phyloP scores from a whole-genome alignment of 768 basidiomycete species.

The Floccularia luteovirens region DNA sequence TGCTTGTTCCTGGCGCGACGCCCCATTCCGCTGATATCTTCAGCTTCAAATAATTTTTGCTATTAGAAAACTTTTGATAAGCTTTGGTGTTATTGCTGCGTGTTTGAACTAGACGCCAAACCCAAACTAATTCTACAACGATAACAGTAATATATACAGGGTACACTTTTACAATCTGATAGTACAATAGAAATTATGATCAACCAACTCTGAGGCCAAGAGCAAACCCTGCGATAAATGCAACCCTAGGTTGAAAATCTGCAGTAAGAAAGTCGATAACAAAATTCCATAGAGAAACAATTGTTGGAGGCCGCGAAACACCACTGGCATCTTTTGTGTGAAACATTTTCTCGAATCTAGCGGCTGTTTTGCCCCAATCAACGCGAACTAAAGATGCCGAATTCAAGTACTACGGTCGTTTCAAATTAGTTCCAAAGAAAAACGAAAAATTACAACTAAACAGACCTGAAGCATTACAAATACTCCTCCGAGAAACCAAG shows the following conservation, averaged over 20 bases:
- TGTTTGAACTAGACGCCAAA: too few species aligned
- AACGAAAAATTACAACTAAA: neutral
- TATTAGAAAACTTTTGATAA: neutral
- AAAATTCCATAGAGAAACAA: slow-evolving; percentile 59
- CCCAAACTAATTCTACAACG: too few species aligned
- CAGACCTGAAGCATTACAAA: slow-evolving; percentile 88
- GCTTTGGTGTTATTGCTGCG: too few species aligned
- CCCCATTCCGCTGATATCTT: slow-evolving; percentile 51
- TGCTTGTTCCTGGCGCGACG: slow-evolving; percentile 85
- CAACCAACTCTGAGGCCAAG: slow-evolving; percentile 80
- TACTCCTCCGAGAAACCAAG: slow-evolving; percentile 82
- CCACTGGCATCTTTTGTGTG: slow-evolving; percentile 57
- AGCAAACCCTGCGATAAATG: slow-evolving; percentile 77
- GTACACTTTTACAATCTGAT: neutral
- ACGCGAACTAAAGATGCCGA: slow-evolving; percentile 68
- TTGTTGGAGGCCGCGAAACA: slow-evolving; percentile 49
- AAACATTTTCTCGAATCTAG: slow-evolving; percentile 66
- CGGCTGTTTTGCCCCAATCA: slow-evolving; percentile 66
- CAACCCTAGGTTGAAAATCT: slow-evolving; percentile 87
- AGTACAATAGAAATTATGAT: too few species aligned
- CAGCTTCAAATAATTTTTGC: neutral
- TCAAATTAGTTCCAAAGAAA: neutral
- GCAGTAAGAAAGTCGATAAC: slow-evolving; percentile 79
- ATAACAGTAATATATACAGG: neutral
- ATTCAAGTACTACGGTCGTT: slow-evolving; percentile 66